These are phyloP conservation scores for Globisporangium yorkense DNA, from an alignment of 352 stramenopile species.

Conservation along the genomic window DNA sequence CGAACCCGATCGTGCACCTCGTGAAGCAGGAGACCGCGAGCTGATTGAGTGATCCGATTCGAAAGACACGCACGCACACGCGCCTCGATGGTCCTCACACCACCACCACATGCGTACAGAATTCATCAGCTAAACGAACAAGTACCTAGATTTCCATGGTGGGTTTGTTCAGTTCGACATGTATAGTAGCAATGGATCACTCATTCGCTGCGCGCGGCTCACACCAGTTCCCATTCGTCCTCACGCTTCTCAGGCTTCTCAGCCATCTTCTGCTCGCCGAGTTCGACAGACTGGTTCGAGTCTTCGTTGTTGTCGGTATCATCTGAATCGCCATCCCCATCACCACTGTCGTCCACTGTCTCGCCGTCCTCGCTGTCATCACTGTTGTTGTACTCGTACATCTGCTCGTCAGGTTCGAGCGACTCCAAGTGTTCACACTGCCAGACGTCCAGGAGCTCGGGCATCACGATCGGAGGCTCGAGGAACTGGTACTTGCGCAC, in stretches of 20 bases:
- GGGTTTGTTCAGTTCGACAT: too few relatives aligned
- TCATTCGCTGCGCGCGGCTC: too few relatives aligned
- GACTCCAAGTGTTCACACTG: not conserved
- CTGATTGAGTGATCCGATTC: not conserved
- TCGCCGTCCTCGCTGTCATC: not conserved
- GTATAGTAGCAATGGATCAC: too few relatives aligned
- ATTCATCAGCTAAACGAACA: not conserved
- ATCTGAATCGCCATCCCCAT: not conserved
- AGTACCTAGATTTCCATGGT: not conserved
- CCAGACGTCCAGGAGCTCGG: not conserved
- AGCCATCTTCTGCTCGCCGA: not conserved
- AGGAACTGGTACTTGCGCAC: not conserved
- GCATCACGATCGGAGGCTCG: not conserved
- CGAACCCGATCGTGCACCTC: constrained; percentile 50
- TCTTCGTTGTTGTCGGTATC: not conserved
- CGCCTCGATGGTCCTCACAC: not conserved
- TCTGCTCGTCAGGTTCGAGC: not conserved
- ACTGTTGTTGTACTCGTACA: not conserved
- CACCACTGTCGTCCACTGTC: not conserved
- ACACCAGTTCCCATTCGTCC: not conserved
- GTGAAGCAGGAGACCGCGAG: constrained; percentile 24
- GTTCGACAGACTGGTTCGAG: not conserved
- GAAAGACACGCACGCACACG: too few relatives aligned
- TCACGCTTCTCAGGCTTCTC: not conserved
- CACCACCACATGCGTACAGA: not conserved